A percentile compares a stretch with the other conserved stretches of the same genome.
phyloP scores from a whole-genome alignment of 768 basidiomycete genomes.

The Termitomyces sp. region DNA sequence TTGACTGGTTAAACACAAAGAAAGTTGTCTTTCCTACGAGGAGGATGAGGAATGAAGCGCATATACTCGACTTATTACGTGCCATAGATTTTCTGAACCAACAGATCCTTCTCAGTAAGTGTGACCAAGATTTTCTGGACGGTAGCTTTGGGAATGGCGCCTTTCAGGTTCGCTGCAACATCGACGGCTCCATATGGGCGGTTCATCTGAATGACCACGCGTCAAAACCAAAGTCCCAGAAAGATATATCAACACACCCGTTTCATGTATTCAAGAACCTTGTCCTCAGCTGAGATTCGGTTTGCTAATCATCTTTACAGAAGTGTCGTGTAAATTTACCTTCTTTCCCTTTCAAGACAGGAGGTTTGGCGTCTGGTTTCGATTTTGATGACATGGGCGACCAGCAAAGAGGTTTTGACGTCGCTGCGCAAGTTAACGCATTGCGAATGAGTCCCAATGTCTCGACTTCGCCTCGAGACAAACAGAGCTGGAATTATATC shows the following conservation, averaged over 20 bases:
- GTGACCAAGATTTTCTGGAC: constrained; percentile 80
- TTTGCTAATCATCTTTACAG: background rate
- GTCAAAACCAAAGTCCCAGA: constrained; percentile 5
- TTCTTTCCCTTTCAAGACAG: constrained; percentile 72
- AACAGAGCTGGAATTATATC: constrained; percentile 55
- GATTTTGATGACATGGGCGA: constrained; percentile 45
- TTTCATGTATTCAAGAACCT: constrained; percentile 76
- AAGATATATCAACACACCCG: constrained; percentile 35
- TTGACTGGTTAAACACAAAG: constrained; percentile 82
- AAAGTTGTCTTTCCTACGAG: constrained; percentile 75
- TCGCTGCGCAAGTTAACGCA: no score
- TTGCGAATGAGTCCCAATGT: constrained; percentile 63
- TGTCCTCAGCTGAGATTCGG: constrained; percentile 54
- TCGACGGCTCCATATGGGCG: constrained; percentile 93
- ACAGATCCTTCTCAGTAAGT: constrained; percentile 81
- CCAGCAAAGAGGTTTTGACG: background rate
- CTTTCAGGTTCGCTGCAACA: constrained; percentile 87
- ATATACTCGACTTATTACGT: constrained; percentile 17
- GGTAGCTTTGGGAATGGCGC: constrained; percentile 78
- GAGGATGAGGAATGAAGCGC: constrained; percentile 8
- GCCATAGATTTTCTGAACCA: constrained; percentile 86
- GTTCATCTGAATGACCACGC: constrained; percentile 61
- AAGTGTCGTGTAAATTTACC: constrained; percentile 31
- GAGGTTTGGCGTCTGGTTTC: constrained; percentile 52
- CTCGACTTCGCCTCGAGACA: constrained; percentile 43